Evolutionary conservation across 2,329 filamentous ascomycete genomes (phyloP), one percentile per base, ranked within the genome.

Genomic region (Ceratocystis harringtonii): DNA sequence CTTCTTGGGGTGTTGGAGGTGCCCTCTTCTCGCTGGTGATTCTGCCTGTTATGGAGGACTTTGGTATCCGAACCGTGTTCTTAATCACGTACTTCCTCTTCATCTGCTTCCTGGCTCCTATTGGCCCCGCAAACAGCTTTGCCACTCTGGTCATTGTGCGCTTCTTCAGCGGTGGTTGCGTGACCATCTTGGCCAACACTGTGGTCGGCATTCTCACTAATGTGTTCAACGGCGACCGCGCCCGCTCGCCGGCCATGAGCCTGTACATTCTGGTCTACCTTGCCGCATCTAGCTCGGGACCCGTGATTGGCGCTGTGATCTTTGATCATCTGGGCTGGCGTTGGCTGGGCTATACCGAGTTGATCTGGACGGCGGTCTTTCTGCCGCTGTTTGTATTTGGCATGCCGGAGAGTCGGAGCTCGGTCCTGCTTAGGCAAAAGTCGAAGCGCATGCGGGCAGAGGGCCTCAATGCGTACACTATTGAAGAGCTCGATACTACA

Each of bases 301-400:
- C 74, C 7, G 69, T 72, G 0, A 70, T 74, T 19, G 74, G 74
- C 8, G 70, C 72, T 25, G 69, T 70, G 0, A 66, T 74, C 19
- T 55, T 71, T 3, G 68, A 70, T 1, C 68, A 69, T 64, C 65
- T 75, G 6, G 69, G 70, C 25, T 75, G 74, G 74, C 70, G 73
- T 58, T 75, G 73, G 73, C 73, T 73, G 1, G 72, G 73, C 43
- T 73, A 75, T 60, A 69, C 73, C 10, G 69, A 75, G 62, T 69
- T 74, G 0, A 79, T 80, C 61, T 72, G 73, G 71, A 79, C 79
- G 55, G 76, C 73, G 22, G 73, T 73, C 2, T 69, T 79, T 1
- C 71, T 79, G 6, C 74, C 74, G 0, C 43, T 79, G 15, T 74
- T 75, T 68, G 36, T 55, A 2, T 65, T 67, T 60, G 63, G 66